These are phyloP conservation scores for Fusarium sp. DNA, from an alignment of 2,329 filamentous ascomycete genomes.

Conservation along the genomic window DNA sequence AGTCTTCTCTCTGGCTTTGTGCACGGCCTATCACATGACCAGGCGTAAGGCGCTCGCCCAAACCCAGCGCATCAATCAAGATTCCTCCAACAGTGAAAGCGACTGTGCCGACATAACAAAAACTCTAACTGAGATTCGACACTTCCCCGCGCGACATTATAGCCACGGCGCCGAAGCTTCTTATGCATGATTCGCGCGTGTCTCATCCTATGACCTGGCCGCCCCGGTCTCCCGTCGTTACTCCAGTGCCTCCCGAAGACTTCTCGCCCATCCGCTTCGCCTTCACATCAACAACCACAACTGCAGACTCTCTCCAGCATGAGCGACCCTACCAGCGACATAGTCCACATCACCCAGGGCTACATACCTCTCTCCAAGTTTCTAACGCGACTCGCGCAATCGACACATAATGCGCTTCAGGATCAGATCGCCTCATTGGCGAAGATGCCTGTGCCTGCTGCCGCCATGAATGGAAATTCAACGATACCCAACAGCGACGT, in stretches of 20 bases:
- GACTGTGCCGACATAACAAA: conserved; percentile 13
- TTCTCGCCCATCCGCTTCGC: conserved; percentile 21
- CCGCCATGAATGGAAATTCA: conserved; percentile 65
- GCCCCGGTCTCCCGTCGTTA: conserved; percentile 36
- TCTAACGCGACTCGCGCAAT: conserved; percentile 83
- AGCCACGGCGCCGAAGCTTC: conserved; percentile 4
- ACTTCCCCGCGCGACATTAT: not conserved
- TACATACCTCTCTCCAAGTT: conserved; percentile 83
- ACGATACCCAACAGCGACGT: conserved; percentile 49
- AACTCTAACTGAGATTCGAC: conserved; percentile 4
- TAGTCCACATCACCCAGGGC: conserved; percentile 78
- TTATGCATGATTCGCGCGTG: conserved; percentile 26
- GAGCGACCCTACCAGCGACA: conserved; percentile 72
- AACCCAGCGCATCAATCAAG: conserved; percentile 25
- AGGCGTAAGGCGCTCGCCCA: conserved; percentile 22
- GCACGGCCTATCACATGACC: conserved; percentile 42
- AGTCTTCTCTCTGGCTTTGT: conserved; percentile 36
- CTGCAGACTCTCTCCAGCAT: conserved; percentile 56
- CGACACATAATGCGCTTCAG: conserved; percentile 82
- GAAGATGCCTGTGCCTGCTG: conserved; percentile 71
- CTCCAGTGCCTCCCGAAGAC: conserved; percentile 30
- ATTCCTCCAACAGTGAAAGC: conserved; percentile 20
- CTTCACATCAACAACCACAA: conserved; percentile 33
- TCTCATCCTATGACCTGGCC: conserved; percentile 53
- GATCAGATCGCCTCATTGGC: conserved; percentile 79